Base-by-base conservation (phyloP, 345 rosid species). In the Anastatica hierochuntica region DNA sequence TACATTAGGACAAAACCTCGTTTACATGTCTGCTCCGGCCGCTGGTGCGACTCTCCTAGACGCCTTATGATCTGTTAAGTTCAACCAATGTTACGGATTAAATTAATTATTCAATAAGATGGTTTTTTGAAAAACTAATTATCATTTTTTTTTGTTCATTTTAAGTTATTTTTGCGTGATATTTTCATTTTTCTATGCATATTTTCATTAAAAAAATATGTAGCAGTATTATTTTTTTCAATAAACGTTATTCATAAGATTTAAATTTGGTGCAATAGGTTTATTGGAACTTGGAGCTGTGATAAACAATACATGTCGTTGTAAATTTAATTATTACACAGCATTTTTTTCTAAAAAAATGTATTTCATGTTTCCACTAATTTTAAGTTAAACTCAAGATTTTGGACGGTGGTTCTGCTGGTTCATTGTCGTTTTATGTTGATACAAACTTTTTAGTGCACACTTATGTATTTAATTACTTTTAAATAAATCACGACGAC, bases 321-420 rank as follows among this genome's bases (percentile, higher is more conserved):
- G 53, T 48, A 44, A 30, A 48, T 31, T 49, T 14, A 42, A 18
- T 14, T 38, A 38, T 7, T 7, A 19, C 17, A 24, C n/a, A n/a
- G n/a, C n/a, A n/a, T n/a, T n/a, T n/a, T n/a, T n/a, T n/a, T n/a
- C n/a, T n/a, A n/a, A n/a, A n/a, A n/a, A n/a, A n/a, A n/a, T n/a
- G n/a, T n/a, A n/a, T 56, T 56, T 23, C 15, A 31, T 49, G 49
- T 34, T 40, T 41, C 30, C 31, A 49, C 69, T 46, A 33, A 42
- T 46, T 55, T 18, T 39, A 24, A 24, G 27, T 24, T 24, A 24
- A 47, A 55, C 31, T 63, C 48, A 40, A 55, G 62, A 14, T 64
- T 55, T 64, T 56, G 69, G 63, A 56, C 69, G 51, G 69, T 64
- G 43, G 52, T 64, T 48, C 31, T 34, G 57, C 69, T 64, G 63